Evolutionary conservation across 148 eudicot genomes (phyloP), one percentile per base, ranked within the genome.

Genomic region (Agrostemma githago): DNA sequence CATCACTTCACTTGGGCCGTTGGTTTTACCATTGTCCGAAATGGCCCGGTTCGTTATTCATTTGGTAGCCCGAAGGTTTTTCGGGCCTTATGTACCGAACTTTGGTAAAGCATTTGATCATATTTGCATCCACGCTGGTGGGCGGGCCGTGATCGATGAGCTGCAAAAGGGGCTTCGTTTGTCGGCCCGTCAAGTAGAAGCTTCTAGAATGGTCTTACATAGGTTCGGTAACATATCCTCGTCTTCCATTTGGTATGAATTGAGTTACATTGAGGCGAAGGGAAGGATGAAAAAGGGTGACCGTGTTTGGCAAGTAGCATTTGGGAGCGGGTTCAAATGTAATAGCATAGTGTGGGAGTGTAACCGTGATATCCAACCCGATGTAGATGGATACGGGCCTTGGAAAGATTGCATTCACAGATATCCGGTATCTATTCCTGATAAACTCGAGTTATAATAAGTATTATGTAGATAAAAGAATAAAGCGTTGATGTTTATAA

Each of bases 91-190:
- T 70, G 74, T 85, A 2, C 88, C 88, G 12, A 60, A 72, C 3
- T 79, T 82, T 62, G 62, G 76, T 10, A 48, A 68, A 19, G 77
- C 68, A 7, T 82, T 82, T 42, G 80, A 82, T 15, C 85, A 82
- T 66, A 67, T 79, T 74, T 79, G 82, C n/a, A 70, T 79, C 26
- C 85, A 79, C 43, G 82, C 82, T 1, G 82, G 82, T 15, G 85
- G 85, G 19, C 67, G 77, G 26, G 88, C 88, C 8, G 82, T 85
- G 68, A 85, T 85, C 8, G 84, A 85, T 17, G 88, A 82, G 79
- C 71, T 82, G 20, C 82, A 82, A 76, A 85, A 73, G 75, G 76
- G 66, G 44, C 84, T 85, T 4, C 62, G 61, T 48, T 78, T 82
- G 6, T 68, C 88, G 61, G 74, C 62, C 11, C 72, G 75, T 19